These are phyloP conservation scores for Candida easanensis DNA, from an alignment of 805 yeast species.

Conservation along the genomic window DNA sequence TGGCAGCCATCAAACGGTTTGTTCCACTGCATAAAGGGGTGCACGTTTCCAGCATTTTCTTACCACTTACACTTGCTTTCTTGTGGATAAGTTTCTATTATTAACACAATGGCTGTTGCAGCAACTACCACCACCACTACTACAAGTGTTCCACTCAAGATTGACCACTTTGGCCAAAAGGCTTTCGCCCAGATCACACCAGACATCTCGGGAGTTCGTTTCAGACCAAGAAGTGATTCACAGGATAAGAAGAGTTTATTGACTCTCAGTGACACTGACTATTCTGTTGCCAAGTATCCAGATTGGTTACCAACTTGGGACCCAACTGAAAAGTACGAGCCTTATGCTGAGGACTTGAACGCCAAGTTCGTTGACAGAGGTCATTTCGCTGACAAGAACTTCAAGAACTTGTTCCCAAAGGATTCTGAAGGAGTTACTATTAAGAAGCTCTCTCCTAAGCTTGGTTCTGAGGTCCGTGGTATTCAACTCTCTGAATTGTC, in stretches of 20 bases:
- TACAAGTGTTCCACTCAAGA: too few relatives aligned
- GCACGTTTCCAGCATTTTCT: too few relatives aligned
- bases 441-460: constrained; percentile 58
- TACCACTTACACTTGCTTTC: too few relatives aligned
- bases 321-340: constrained; percentile 50
- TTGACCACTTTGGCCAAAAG: too few relatives aligned
- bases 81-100: too few relatives aligned
- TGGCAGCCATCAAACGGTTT: too few relatives aligned
- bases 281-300: constrained; percentile 39
- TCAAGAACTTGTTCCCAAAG: constrained; percentile 48
- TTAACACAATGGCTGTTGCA: too few relatives aligned
- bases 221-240: too few relatives aligned
- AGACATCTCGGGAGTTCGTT: too few relatives aligned
- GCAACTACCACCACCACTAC: too few relatives aligned
- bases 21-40: too few relatives aligned
- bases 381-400: constrained; percentile 51
- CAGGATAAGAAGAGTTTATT: constrained; percentile 46
- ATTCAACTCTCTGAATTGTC: constrained; percentile 55
- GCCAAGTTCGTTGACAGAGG: constrained; percentile 52
- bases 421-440: constrained; percentile 13
- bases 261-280: constrained; percentile 39
- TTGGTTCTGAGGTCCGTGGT: constrained; percentile 64
- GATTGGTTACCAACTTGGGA: constrained; percentile 70
- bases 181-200: too few relatives aligned
- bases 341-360: constrained; percentile 49